A percentile compares a stretch with the other conserved stretches of the same genome.
Conservation (phyloP, 495 filamentous ascomycete genomes). For the Podospora sp. region DNA sequence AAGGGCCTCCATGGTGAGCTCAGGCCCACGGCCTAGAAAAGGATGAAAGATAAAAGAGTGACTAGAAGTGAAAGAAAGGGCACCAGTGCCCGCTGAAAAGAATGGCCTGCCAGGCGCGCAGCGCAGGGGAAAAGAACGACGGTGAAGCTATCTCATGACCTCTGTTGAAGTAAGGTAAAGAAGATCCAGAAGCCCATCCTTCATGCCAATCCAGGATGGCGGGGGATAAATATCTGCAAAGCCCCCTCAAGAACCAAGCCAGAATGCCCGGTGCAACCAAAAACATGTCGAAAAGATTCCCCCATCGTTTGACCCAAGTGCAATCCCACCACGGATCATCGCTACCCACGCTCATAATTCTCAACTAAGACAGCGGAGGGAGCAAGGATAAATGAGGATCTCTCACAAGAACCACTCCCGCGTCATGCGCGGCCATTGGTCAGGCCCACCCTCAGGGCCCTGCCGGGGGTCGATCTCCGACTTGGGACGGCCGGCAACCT, state of each 20-base stretch:
- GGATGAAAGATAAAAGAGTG: background rate
- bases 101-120: background rate
- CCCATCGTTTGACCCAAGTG: background rate
- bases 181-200: background rate
- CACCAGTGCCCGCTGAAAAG: background rate
- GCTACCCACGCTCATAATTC: background rate
- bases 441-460: background rate
- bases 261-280: background rate
- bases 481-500: background rate
- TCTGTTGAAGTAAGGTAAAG: background rate
- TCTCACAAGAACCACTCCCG: conserved; percentile 10
- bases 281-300: background rate
- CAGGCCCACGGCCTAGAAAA: background rate
- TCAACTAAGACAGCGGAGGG: background rate
- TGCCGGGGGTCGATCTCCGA: background rate
- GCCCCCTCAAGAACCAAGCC: background rate
- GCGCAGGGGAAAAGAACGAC: conserved; percentile 3
- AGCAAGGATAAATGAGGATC: conserved; percentile 24
- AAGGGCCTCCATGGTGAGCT: background rate
- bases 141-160: background rate
- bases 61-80: background rate
- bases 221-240: background rate
- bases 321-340: background rate
- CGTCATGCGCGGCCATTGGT: background rate
- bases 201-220: background rate